Evolutionary conservation across 2,329 filamentous ascomycete species (phyloP).

Genomic region (Colletotrichum sp.): DNA sequence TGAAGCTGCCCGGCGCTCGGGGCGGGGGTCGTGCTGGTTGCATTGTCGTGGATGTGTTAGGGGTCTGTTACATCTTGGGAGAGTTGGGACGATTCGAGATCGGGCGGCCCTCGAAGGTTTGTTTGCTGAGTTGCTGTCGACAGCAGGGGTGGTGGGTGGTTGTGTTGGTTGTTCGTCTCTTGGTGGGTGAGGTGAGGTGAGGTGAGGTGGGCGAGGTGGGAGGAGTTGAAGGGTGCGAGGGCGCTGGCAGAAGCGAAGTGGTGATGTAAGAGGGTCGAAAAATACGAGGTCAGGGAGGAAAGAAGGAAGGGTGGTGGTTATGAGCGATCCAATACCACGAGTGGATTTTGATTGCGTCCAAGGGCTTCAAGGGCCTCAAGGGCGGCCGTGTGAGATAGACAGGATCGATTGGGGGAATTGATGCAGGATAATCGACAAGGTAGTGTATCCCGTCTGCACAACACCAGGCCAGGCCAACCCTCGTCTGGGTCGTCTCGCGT

Average conservation of each 20-base stretch:
- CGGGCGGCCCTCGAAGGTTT: not conserved
- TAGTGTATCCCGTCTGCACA: not conserved
- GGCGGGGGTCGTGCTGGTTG: constrained; percentile 52
- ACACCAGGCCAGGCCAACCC: not conserved
- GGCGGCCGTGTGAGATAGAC: constrained; percentile 2
- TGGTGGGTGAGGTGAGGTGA: not conserved
- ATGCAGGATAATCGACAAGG: not conserved
- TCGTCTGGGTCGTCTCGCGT: not conserved
- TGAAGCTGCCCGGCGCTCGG: constrained; percentile 61
- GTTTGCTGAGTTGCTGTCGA: not conserved
- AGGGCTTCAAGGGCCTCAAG: not conserved
- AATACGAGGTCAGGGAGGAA: constrained; percentile 10
- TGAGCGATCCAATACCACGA: not conserved
- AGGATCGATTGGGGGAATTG: not conserved
- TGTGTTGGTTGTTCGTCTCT: not conserved
- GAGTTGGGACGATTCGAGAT: constrained; percentile 20
- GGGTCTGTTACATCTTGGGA: constrained; percentile 49
- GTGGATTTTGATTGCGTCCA: constrained; percentile 1
- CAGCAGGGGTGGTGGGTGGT: not conserved
- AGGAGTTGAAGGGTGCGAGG: not conserved
- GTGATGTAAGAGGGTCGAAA: constrained; percentile 2
- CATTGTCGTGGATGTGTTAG: constrained; percentile 42
- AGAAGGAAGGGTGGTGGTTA: constrained; percentile 4
- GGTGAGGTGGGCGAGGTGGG: not conserved
- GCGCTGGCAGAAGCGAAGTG: not conserved